A percentile compares a stretch with the other conserved stretches of the same genome.
Conservation (phyloP, 371 early-diverging fungal species). For the Basidiobolus meristosporus region DNA sequence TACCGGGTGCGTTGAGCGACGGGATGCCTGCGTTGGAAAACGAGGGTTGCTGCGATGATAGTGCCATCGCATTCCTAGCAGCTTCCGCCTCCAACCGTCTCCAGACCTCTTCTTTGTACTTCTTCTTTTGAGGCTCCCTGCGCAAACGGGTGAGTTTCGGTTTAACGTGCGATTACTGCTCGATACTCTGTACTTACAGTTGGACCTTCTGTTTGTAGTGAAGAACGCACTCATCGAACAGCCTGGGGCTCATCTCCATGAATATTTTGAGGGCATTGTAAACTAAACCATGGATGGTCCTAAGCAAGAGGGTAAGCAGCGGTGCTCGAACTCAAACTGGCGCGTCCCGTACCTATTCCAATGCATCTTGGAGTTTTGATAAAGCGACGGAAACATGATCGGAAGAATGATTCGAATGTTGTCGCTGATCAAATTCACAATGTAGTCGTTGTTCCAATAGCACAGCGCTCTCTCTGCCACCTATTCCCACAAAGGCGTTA, state of each 20-base stretch:
- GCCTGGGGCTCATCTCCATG: constrained; percentile 71
- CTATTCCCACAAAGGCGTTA: too few relatives aligned
- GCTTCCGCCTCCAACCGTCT: too few relatives aligned
- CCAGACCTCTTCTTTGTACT: too few relatives aligned
- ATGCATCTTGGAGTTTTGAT: constrained; percentile 77
- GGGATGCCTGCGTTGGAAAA: too few relatives aligned
- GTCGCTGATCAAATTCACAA: constrained; percentile 80
- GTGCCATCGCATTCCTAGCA: too few relatives aligned
- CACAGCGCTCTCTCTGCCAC: constrained; percentile 89
- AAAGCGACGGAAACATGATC: constrained; percentile 82
- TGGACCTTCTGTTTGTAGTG: constrained; percentile 67
- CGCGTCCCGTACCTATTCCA: constrained; percentile 71
- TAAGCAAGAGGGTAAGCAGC: constrained; percentile 8
- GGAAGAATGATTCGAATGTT: constrained; percentile 76
- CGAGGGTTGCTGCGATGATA: too few relatives aligned
- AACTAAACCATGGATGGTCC: constrained; percentile 83
- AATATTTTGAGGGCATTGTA: constrained; percentile 83
- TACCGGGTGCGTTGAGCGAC: too few relatives aligned
- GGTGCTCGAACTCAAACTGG: neutral
- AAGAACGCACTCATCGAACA: constrained; percentile 78
- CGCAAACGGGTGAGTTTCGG: too few relatives aligned
- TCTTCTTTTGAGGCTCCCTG: too few relatives aligned
- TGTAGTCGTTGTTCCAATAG: constrained; percentile 94
- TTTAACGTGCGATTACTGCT: too few relatives aligned
- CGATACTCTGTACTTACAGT: too few relatives aligned